These are phyloP conservation scores for Myochromella boudieri DNA, from an alignment of 768 basidiomycete genomes.

Conservation along the genomic window DNA sequence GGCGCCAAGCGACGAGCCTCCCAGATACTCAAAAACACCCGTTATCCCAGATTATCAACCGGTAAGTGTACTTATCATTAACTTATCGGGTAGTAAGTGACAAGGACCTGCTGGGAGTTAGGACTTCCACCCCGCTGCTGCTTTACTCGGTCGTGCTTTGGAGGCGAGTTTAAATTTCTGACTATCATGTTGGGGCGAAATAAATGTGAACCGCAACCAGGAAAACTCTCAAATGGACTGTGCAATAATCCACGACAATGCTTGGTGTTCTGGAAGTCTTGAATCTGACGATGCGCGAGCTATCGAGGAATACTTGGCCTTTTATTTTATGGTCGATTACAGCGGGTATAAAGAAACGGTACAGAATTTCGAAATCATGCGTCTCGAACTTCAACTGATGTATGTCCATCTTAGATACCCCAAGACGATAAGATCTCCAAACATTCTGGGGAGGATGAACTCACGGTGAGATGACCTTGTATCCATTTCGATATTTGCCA, in stretches of 20 bases:
- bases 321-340: too few species aligned
- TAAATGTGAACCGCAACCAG: too few species aligned
- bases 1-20: too few species aligned
- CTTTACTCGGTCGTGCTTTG: slow-evolving; percentile 13
- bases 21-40: neutral
- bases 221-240: too few species aligned
- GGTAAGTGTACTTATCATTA: neutral
- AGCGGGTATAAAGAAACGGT: too few species aligned
- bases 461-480: too few species aligned
- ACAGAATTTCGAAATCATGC: too few species aligned
- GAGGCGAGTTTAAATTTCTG: slow-evolving; percentile 3
- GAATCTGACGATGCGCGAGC: neutral
- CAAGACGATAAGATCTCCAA: too few species aligned
- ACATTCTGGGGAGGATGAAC: too few species aligned
- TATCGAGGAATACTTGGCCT: neutral
- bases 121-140: slow-evolving; percentile 14
- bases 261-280: slow-evolving; percentile 3
- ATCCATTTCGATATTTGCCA: too few species aligned
- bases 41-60: neutral
- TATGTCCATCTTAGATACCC: too few species aligned
- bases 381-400: too few species aligned
- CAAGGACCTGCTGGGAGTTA: neutral
- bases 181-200: neutral
- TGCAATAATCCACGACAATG: slow-evolving; percentile 2
- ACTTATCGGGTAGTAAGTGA: neutral